Evolutionary conservation across 2,329 filamentous ascomycete genomes (phyloP), one percentile per base, ranked within the genome.

Genomic region (Claviceps sp.): DNA sequence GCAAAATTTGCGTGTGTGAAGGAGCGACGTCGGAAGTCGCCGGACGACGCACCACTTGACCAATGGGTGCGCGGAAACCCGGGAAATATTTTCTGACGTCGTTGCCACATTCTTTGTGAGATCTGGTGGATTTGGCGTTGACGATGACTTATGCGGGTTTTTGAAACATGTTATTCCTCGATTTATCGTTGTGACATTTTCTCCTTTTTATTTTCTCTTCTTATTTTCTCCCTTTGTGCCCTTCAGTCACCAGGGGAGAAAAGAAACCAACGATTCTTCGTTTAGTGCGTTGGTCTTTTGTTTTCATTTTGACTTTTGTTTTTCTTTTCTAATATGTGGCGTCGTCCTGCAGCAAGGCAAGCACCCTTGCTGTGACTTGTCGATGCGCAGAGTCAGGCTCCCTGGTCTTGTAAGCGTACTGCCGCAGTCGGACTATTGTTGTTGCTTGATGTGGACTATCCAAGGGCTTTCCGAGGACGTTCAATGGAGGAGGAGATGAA

Each of bases 91-190:
- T 56, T 49, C 52, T 56, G 56, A 58, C 26, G 26, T 60, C 58
- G 61, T 58, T 55, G 59, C 59, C 62, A 65, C 68, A 67, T 65
- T 69, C 65, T 61, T 60, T 67, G 65, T 65, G 66, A 67, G 65
- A 59, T 59, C 64, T 61, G 62, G 66, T 65, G 65, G 67, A 68
- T 70, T 63, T 61, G 71, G 72, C 70, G 70, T 75, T 66, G 62
- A 60, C 61, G 59, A 63, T 58, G 62, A 61, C 62, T 61, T 65
- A 61, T 65, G 62, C 61, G 52, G 54, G 44, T 47, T 37, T 47
- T 30, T 30, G 20, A 18, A 51, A 37, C 44, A 51, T 47, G 5
- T 48, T 42, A 42, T 47, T 8, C 7, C 26, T 47, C 38, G 50
- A 38, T 48, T 51, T 42, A 47, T 11, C 14, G 59, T 62, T 60